A percentile compares a stretch with the other conserved stretches of the same genome.
phyloP scores from a whole-genome alignment of 2,329 filamentous ascomycete genomes.

The Fusarium azukiicola region DNA sequence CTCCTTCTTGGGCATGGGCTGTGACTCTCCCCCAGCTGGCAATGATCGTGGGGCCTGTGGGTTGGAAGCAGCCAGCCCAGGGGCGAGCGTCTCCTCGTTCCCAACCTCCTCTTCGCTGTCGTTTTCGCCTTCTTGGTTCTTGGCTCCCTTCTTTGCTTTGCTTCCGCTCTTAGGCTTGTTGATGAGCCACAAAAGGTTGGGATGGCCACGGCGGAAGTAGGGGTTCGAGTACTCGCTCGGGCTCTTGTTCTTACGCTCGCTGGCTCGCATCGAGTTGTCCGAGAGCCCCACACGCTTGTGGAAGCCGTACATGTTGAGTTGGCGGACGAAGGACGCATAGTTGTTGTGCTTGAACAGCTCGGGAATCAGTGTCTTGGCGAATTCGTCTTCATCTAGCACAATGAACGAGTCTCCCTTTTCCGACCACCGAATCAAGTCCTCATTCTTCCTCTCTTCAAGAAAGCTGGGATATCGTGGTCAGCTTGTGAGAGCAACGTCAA shows the following conservation, averaged over 20 bases:
- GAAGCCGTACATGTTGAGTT: conserved; percentile 98
- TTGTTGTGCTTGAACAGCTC: conserved; percentile 99
- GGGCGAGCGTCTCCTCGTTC: conserved; percentile 63
- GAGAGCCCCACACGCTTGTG: conserved; percentile 97
- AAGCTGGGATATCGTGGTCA: conserved; percentile 81
- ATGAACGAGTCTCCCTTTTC: conserved; percentile 98
- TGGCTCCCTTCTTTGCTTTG: conserved; percentile 77
- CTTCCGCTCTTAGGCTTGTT: conserved; percentile 93
- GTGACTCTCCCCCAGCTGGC: conserved; percentile 69
- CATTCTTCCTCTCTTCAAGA: conserved; percentile 94
- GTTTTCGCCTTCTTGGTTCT: conserved; percentile 85
- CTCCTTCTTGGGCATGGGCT: conserved; percentile 84
- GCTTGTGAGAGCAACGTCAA: conserved; percentile 18
- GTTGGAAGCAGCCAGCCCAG: conserved; percentile 46
- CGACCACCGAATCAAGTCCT: conserved; percentile 97
- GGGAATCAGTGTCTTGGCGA: conserved; percentile 97
- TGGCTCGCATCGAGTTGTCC: conserved; percentile 98
- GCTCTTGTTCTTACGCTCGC: conserved; percentile 98
- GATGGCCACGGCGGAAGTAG: conserved; percentile 96
- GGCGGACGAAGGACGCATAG: conserved; percentile 97
- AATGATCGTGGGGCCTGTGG: conserved; percentile 57
- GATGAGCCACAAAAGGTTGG: conserved; percentile 96
- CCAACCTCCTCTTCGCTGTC: conserved; percentile 81
- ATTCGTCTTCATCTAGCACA: conserved; percentile 98
- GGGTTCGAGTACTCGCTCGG: conserved; percentile 99